phyloP scores from a whole-genome alignment of 2,329 filamentous ascomycete species.

The Diaporthe australafricana region DNA sequence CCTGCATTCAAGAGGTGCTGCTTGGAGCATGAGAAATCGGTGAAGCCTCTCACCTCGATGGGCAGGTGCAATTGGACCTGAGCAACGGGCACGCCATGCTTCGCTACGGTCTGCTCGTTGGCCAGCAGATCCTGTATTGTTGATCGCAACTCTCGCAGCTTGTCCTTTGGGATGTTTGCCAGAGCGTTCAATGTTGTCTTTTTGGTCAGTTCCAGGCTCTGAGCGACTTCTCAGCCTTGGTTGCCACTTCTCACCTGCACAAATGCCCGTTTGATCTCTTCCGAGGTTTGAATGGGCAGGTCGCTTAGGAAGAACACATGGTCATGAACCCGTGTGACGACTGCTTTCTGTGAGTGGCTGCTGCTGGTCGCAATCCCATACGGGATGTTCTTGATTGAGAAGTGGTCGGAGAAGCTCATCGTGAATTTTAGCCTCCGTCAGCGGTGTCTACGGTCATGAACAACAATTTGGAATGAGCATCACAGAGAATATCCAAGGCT shows the following conservation, averaged over 20 bases:
- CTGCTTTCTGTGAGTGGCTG: conserved; percentile 51
- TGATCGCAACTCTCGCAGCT: conserved; percentile 37
- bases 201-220: conserved; percentile 56
- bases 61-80: conserved; percentile 64
- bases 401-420: conserved; percentile 50
- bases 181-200: conserved; percentile 44
- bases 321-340: conserved; percentile 63
- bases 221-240: conserved; percentile 43
- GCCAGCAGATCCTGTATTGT: conserved; percentile 39
- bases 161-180: conserved; percentile 37
- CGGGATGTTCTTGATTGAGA: conserved; percentile 64
- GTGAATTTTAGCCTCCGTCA: neutral
- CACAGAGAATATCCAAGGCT: neutral
- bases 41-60: conserved; percentile 66
- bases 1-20: conserved; percentile 65
- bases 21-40: conserved; percentile 66
- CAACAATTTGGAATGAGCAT: neutral
- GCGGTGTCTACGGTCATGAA: neutral
- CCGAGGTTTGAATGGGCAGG: conserved; percentile 49
- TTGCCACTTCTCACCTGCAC: conserved; percentile 55
- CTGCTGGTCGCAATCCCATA: conserved; percentile 62
- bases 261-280: conserved; percentile 60
- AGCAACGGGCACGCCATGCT: conserved; percentile 47
- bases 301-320: conserved; percentile 63
- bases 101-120: conserved; percentile 38